phyloP scores from a whole-genome alignment of 1,284 basidiomycete genomes.

The Pseudozyma thailandica region DNA sequence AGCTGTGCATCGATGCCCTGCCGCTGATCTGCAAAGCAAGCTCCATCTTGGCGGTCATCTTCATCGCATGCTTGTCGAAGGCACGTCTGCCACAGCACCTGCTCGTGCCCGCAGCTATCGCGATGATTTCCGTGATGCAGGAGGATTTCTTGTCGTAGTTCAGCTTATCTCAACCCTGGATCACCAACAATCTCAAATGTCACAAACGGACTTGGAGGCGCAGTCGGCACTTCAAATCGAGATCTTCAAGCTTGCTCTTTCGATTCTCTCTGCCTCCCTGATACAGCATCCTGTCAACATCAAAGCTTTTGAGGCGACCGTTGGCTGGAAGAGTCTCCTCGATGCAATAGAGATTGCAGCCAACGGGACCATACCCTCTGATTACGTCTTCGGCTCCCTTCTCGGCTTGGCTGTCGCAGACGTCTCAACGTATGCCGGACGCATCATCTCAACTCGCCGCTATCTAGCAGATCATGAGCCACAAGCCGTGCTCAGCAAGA shows the following conservation, averaged over 20 bases:
- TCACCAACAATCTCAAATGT: neutral
- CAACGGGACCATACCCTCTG: slow-evolving; percentile 8
- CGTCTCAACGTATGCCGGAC: slow-evolving; percentile 29
- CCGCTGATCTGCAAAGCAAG: slow-evolving; percentile 35
- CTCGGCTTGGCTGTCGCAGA: slow-evolving; percentile 56
- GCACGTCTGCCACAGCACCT: slow-evolving; percentile 9
- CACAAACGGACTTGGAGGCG: neutral
- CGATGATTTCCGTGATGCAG: slow-evolving; percentile 53
- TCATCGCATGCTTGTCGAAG: slow-evolving; percentile 49
- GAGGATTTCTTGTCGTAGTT: slow-evolving; percentile 59
- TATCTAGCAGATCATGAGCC: slow-evolving; percentile 10
- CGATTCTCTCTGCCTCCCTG: slow-evolving; percentile 55
- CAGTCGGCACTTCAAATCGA: slow-evolving; percentile 36
- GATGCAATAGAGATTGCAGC: slow-evolving; percentile 34
- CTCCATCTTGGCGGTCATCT: slow-evolving; percentile 54
- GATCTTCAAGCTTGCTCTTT: slow-evolving; percentile 54
- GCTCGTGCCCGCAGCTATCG: slow-evolving; percentile 27
- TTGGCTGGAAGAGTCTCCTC: slow-evolving; percentile 55
- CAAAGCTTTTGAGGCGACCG: slow-evolving; percentile 42
- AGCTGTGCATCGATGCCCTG: slow-evolving; percentile 33
- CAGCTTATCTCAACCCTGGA: slow-evolving; percentile 58
- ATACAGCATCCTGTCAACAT: slow-evolving; percentile 49
- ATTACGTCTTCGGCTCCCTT: slow-evolving; percentile 46
- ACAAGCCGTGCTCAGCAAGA: neutral
- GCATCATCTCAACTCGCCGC: slow-evolving; percentile 30